Conservation (phyloP, 345 rosid genomes). For the Eucalyptus melliodora region DNA sequence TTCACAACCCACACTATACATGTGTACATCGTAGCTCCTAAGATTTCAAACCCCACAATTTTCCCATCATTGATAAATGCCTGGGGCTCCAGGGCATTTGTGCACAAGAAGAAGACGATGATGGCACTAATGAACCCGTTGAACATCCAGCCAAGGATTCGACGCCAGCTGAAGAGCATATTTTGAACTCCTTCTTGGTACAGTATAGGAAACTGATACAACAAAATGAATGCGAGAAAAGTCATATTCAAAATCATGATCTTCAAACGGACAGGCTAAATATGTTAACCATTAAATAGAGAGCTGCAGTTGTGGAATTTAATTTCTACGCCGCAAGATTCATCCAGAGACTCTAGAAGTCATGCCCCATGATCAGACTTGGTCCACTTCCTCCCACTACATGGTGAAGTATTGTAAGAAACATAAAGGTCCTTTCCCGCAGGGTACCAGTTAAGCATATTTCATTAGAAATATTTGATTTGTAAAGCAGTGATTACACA, state of each 20-base stretch:
- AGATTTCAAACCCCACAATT: conserved; percentile 45
- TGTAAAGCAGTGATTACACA: background rate
- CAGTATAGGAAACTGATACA: conserved; percentile 69
- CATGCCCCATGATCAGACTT: background rate
- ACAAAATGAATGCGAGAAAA: background rate
- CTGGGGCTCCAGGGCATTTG: conserved; percentile 45
- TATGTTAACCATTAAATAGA: background rate
- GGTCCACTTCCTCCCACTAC: background rate
- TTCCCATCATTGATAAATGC: conserved; percentile 56
- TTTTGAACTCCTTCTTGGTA: conserved; percentile 94
- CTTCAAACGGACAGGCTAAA: background rate
- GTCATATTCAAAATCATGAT: background rate
- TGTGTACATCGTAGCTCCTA: conserved; percentile 73
- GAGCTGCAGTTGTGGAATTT: background rate
- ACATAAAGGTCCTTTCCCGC: background rate
- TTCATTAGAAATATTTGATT: background rate
- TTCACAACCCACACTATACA: conserved; percentile 87
- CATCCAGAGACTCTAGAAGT: background rate
- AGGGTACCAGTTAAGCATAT: background rate
- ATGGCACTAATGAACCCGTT: conserved; percentile 54
- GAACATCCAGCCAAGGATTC: conserved; percentile 73
- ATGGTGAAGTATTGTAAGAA: background rate
- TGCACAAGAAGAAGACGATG: conserved; percentile 62
- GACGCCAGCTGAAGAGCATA: conserved; percentile 72
- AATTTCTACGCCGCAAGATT: background rate